phyloP scores from a whole-genome alignment of 345 rosid species.

The Gossypium arboreum region DNA sequence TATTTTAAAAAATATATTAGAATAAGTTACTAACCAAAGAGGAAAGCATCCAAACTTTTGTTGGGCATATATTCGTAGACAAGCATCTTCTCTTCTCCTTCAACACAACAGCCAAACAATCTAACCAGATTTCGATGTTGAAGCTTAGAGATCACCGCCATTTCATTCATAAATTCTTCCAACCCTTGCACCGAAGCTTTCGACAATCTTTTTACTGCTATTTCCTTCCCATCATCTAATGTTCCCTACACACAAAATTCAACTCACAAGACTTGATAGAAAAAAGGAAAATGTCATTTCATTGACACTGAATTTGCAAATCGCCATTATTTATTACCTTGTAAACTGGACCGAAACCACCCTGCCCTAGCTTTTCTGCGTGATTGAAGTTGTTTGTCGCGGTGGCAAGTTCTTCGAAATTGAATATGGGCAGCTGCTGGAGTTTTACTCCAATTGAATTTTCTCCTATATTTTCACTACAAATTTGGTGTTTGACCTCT shows the following conservation, averaged over 20 bases:
- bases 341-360: slow-evolving; percentile 1
- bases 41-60: slow-evolving; percentile 30
- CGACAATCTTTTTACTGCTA: neutral
- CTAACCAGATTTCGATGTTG: slow-evolving; percentile 38
- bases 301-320: neutral
- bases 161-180: slow-evolving; percentile 38
- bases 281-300: neutral
- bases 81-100: slow-evolving; percentile 33
- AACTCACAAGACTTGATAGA: neutral
- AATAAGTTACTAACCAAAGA: slow-evolving; percentile 24
- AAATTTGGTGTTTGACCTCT: neutral
- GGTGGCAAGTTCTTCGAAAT: slow-evolving; percentile 7
- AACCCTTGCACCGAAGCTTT: neutral
- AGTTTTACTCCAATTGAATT: neutral
- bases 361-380: neutral
- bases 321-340: slow-evolving; percentile 22
- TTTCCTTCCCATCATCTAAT: neutral
- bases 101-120: slow-evolving; percentile 30
- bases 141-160: slow-evolving; percentile 32
- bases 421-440: neutral
- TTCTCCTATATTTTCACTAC: neutral
- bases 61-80: slow-evolving; percentile 33
- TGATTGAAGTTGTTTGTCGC: slow-evolving; percentile 36
- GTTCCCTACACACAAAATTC: neutral
- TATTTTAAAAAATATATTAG: neutral